Base-by-base conservation (phyloP, 352 stramenopile genomes). In the Globisporangium lucens region DNA sequence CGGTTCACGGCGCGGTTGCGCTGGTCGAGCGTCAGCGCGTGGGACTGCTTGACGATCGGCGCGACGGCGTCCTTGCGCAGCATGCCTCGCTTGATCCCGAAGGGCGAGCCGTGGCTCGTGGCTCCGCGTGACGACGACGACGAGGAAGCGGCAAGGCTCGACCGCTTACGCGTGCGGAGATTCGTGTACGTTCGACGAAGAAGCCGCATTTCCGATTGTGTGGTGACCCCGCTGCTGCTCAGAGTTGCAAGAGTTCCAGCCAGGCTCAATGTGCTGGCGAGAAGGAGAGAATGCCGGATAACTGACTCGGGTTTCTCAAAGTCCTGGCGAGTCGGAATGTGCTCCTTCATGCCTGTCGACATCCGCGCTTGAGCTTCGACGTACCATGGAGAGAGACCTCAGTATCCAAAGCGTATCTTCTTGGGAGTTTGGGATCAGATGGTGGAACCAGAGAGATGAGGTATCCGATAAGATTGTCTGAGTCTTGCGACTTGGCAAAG, bases 1-100 rank as follows among this genome's bases (percentile, higher is more conserved):
- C 82, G 75, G 0, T 75, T 75, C 30, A 90, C 81, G 13, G 77
- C 76, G 12, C 72, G 80, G 20, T 83, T 81, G 46, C 79, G 77
- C 65, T 90, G 79, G 53, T 79, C 72, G 55, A 90, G 78, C 9
- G 82, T 83, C 20, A 93, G 56, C 9, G 78, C 75, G 57, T 89
- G 79, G 67, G 89, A 91, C 30, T 81, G 72, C 49, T 87, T 78
- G 20, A 89, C 75, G 30, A 93, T 68, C 1, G 70, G 64, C 30
- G 80, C 58, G 3, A 87, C 73, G 4, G 71, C 67, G 43, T 78
- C 68, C 56, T 78, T 77, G 15, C 56, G 58, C 35, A 67, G 72
- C 10, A 61, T 3, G 1, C 20, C 74, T 20, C 58, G 56, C 49
- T 74, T 75, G 58, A 67, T 41, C 0, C 33, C 38, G 35, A 38